A percentile compares a stretch with the other conserved stretches of the same genome.
phyloP scores from a whole-genome alignment of 1,284 basidiomycete species.

The Schizopora paradoxa region DNA sequence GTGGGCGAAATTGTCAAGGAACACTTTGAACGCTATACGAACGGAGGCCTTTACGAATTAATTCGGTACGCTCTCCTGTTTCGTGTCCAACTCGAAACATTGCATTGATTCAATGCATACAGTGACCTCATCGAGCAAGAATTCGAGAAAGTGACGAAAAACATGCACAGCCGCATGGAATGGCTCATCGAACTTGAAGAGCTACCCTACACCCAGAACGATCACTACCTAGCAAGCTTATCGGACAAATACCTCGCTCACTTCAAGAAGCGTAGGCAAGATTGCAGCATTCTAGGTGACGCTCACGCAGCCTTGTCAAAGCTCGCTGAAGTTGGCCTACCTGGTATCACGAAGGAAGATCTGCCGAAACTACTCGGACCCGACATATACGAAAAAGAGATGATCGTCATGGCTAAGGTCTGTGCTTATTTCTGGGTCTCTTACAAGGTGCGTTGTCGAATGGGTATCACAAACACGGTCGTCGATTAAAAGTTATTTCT shows the following conservation, averaged over 20 bases:
- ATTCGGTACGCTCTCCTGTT: conserved; percentile 24
- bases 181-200: conserved; percentile 30
- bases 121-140: conserved; percentile 26
- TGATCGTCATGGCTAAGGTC: conserved; percentile 45
- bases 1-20: conserved; percentile 22
- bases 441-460: conserved; percentile 32
- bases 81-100: not conserved
- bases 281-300: conserved; percentile 1
- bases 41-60: conserved; percentile 22
- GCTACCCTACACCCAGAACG: conserved; percentile 1
- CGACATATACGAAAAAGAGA: conserved; percentile 32
- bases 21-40: conserved; percentile 29
- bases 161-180: conserved; percentile 24
- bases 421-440: conserved; percentile 49
- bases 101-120: not conserved
- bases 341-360: not conserved
- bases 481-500: not conserved
- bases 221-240: not conserved
- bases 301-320: conserved; percentile 15
- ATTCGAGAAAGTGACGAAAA: conserved; percentile 22
- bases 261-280: not conserved
- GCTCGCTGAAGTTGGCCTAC: not conserved
- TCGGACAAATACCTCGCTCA: not conserved
- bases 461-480: conserved; percentile 3
- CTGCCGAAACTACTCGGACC: not conserved